Conservation (phyloP, 1,139 yeast genomes). For the Pichia sp. region DNA sequence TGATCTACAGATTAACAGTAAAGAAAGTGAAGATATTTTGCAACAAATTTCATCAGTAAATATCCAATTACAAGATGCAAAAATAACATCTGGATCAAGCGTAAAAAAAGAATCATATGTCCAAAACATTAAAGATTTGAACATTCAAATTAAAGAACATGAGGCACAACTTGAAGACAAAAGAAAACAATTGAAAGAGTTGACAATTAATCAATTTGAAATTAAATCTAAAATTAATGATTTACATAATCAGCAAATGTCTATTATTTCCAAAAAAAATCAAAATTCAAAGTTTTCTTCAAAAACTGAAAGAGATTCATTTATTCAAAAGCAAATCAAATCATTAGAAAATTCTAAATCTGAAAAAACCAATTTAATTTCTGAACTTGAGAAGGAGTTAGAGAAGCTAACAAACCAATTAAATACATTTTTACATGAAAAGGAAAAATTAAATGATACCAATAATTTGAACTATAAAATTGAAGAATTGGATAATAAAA, state of each 20-base stretch:
- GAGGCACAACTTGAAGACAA: constrained; percentile 37
- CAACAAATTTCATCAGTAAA: constrained; percentile 28
- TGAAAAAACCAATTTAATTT: constrained; percentile 14
- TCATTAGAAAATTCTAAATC: constrained; percentile 21
- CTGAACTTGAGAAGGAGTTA: constrained; percentile 2
- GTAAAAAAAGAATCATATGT: constrained; percentile 1
- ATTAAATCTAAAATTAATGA: constrained; percentile 37
- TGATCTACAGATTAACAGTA: constrained; percentile 46
- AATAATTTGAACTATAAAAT: constrained; percentile 13
- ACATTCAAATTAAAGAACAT: constrained; percentile 24
- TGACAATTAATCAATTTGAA: constrained; percentile 40
- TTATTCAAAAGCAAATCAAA: constrained; percentile 53
- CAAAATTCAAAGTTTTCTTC: constrained; percentile 56
- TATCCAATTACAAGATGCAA: constrained; percentile 25
- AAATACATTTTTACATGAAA: neutral
- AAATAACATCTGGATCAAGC: constrained; percentile 13
- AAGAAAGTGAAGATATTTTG: constrained; percentile 42
- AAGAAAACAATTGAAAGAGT: constrained; percentile 35
- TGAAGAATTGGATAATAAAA: constrained; percentile 18
- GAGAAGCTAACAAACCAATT: neutral
- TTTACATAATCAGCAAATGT: constrained; percentile 50
- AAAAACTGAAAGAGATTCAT: constrained; percentile 55
- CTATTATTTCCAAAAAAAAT: constrained; percentile 68
- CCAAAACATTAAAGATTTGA: constrained; percentile 1
- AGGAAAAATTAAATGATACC: constrained; percentile 1